These are phyloP conservation scores for Metschnikowia santaceciliae DNA, from an alignment of 805 yeast genomes.

Conservation along the genomic window DNA sequence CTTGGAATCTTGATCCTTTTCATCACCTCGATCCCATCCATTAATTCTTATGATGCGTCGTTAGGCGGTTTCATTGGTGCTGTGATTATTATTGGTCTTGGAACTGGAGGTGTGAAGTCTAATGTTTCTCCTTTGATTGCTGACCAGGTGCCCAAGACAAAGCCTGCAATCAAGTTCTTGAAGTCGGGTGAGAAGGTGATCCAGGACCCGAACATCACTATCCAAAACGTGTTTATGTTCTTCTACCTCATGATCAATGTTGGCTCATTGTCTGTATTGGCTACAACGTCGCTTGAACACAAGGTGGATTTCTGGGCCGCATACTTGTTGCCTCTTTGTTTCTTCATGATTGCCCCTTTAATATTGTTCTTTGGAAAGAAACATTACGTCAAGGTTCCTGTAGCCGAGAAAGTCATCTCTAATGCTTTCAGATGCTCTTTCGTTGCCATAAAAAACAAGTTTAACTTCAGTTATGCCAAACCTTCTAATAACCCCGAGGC, in stretches of 20 bases:
- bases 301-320: conserved; percentile 16
- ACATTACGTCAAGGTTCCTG: conserved; percentile 12
- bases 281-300: conserved; percentile 13
- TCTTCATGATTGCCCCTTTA: conserved; percentile 11
- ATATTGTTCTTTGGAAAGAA: conserved; percentile 10
- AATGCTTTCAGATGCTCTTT: conserved; percentile 9
- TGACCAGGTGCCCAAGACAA: conserved; percentile 38
- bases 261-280: conserved; percentile 13
- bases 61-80: conserved; percentile 59
- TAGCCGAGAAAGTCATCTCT: conserved; percentile 9
- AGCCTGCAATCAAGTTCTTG: conserved; percentile 33
- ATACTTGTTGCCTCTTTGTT: conserved; percentile 12
- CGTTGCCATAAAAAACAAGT: conserved; percentile 10
- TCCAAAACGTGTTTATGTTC: conserved; percentile 15
- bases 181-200: conserved; percentile 19
- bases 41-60: conserved; percentile 46
- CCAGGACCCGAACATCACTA: conserved; percentile 14
- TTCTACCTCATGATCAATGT: conserved; percentile 16
- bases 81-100: conserved; percentile 61
- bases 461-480: conserved; percentile 12
- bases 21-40: conserved; percentile 62
- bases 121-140: conserved; percentile 74
- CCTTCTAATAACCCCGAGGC: conserved; percentile 13
- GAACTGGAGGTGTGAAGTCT: conserved; percentile 78
- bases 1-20: conserved; percentile 61